Base-by-base conservation (phyloP, 371 early-diverging fungal genomes). In the Mortierella sp. region DNA sequence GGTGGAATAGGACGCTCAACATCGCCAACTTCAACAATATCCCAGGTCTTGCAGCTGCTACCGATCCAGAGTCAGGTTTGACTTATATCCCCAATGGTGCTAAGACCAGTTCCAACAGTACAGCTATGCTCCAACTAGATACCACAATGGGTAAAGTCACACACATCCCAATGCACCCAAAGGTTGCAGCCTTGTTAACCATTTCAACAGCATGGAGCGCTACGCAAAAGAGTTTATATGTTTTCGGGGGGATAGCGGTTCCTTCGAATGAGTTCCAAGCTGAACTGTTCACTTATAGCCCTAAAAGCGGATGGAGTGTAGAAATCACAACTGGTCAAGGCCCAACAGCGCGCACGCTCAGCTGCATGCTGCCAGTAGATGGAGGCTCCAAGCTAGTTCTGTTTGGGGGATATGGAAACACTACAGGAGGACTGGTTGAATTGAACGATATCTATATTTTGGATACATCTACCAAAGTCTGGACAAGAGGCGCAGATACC, bases 371-470 rank as follows among this genome's bases (percentile, higher is more conserved):
- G 10, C 54, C 69, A 0, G 62, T 66, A 13, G 49, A 71, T 22
- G 35, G 35, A 22, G 76, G 68, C 32, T 9, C 53, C 15, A 76
- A 67, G 47, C 35, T 67, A 31, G 32, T 76, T 22, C 64, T 76
- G 23, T 70, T 67, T 57, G 76, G 71, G 22, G 71, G 76, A 22
- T 17, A 26, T 53, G 53, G 23, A 53, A 8, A 17, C 51, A 22
- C 8, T 8, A 6, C 56, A 5, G 62, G 45, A 9, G 43, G 22
- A 19, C 31, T n/a, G 2, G n/a, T 9, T 3, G 10, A n/a, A 17
- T 23, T 55, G 8, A 34, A 42, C 37, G 76, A 67, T 37, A 66
- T 76, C 4, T 76, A 59, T 26, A 45, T 76, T 23, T 47, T 66
- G 2, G 76, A 64, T 40, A 26, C 42, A 15, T 29, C 37, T 17